A percentile compares a stretch with the other conserved stretches of the same genome.
These are phyloP conservation scores for Chytriomyces hyalinus DNA, from an alignment of 192 early-diverging fungal species.

Conservation along the genomic window DNA sequence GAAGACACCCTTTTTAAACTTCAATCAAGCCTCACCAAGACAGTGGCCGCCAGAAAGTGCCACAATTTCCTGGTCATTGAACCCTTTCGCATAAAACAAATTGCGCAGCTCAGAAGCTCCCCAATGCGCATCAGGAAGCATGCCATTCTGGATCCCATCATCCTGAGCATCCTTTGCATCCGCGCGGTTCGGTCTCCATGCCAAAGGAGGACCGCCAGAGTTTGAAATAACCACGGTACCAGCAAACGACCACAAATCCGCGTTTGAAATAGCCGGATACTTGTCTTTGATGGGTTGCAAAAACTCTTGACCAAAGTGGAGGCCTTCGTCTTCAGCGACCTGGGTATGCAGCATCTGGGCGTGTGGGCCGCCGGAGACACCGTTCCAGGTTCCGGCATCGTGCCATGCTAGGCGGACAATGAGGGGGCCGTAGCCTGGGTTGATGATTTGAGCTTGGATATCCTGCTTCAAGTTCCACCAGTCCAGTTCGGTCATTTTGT, in stretches of 20 bases:
- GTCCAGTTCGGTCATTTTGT: too few species aligned
- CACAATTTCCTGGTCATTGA: conserved; percentile 72
- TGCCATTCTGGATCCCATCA: conserved; percentile 7
- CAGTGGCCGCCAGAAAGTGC: conserved; percentile 72
- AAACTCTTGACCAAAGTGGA: conserved; percentile 33
- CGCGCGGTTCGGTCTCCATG: conserved; percentile 57
- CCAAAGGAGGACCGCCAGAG: conserved; percentile 70
- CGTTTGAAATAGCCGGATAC: conserved; percentile 64
- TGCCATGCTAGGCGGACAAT: conserved; percentile 47
- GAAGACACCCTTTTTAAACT: conserved; percentile 1
- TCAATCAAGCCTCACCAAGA: conserved; percentile 42
- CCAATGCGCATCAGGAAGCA: conserved; percentile 35
- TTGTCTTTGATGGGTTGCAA: conserved; percentile 57
- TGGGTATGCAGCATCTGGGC: conserved; percentile 48
- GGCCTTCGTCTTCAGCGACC: conserved; percentile 52
- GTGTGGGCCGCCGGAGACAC: conserved; percentile 64
- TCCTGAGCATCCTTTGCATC: conserved; percentile 46
- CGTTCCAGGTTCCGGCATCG: conserved; percentile 71
- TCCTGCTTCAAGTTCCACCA: too few species aligned
- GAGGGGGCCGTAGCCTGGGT: conserved; percentile 55
- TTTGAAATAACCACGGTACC: conserved; percentile 68
- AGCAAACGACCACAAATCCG: conserved; percentile 78
- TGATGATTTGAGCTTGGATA: too few species aligned
- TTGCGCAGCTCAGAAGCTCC: conserved; percentile 46
- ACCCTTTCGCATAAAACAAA: conserved; percentile 64